Percentiles rank a stretch among this genome's conserved stretches.
Conservation (phyloP, 257 asterid genomes). For the Scutellaria minor region DNA sequence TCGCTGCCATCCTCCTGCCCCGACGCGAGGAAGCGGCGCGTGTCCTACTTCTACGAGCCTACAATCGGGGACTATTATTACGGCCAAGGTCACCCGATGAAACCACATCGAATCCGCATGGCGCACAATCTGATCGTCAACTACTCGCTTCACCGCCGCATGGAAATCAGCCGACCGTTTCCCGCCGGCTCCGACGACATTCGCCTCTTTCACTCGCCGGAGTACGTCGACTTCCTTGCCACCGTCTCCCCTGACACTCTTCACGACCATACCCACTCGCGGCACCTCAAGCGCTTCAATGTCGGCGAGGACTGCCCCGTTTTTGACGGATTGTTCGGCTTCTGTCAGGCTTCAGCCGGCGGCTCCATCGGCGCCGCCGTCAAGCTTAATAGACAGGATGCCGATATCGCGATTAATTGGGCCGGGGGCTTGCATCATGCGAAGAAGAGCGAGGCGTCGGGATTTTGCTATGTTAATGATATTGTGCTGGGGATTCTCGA, state of each 20-base stretch:
- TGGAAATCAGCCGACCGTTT: slow-evolving; percentile 71
- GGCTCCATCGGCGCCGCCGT: slow-evolving; percentile 89
- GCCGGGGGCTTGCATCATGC: slow-evolving; percentile 96
- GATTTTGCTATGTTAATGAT: slow-evolving; percentile 82
- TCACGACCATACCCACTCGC: slow-evolving; percentile 53
- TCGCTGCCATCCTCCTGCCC: slow-evolving; percentile 67
- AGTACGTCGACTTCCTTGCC: slow-evolving; percentile 70
- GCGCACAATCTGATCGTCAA: slow-evolving; percentile 74
- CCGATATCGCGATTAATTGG: slow-evolving; percentile 93
- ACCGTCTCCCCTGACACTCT: slow-evolving; percentile 61
- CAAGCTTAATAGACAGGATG: slow-evolving; percentile 66
- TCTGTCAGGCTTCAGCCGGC: slow-evolving; percentile 85
- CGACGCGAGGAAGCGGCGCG: slow-evolving; percentile 78
- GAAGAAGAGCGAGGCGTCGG: slow-evolving; percentile 82
- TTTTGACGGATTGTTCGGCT: slow-evolving; percentile 63
- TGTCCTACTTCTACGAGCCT: slow-evolving; percentile 80
- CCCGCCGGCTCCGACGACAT: slow-evolving; percentile 61
- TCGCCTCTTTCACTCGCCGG: slow-evolving; percentile 66
- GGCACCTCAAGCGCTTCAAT: slow-evolving; percentile 66
- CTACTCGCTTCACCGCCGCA: slow-evolving; percentile 66
- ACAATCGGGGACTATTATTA: slow-evolving; percentile 72
- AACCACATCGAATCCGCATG: slow-evolving; percentile 83
- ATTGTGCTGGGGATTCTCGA: slow-evolving; percentile 83
- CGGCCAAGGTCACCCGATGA: slow-evolving; percentile 86
- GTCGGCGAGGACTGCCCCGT: slow-evolving; percentile 75